Percentiles rank a stretch among this genome's conserved stretches.
Evolutionary conservation across 495 filamentous ascomycete genomes (phyloP).

Genomic region (Xylaria grammica): DNA sequence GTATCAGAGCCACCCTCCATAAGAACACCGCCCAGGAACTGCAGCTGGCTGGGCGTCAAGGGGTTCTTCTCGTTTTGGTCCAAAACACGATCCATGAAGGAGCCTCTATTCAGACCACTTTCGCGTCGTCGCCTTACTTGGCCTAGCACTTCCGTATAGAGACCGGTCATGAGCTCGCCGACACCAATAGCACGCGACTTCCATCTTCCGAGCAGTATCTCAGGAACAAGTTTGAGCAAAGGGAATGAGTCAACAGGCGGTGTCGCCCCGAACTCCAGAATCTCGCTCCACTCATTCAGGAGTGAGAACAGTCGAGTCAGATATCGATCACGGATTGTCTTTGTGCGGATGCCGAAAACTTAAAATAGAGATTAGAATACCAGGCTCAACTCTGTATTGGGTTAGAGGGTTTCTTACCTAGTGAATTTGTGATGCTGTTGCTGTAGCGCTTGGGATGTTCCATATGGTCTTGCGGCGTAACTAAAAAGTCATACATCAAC

Average conservation of each 20-base stretch:
- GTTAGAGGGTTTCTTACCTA: no score
- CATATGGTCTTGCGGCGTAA: conserved; percentile 48
- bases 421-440: conserved; percentile 50
- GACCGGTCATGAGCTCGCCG: conserved; percentile 44
- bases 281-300: conserved; percentile 54
- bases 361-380: no score
- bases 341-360: conserved; percentile 53
- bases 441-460: conserved; percentile 51
- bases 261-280: conserved; percentile 55
- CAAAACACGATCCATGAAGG: conserved; percentile 53
- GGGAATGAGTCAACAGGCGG: conserved; percentile 58
- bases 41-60: conserved; percentile 43
- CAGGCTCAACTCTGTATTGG: no score
- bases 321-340: conserved; percentile 29
- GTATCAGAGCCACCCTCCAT: conserved; percentile 60
- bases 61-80: conserved; percentile 47
- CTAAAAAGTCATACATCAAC: conserved; percentile 49
- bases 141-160: conserved; percentile 42
- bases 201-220: conserved; percentile 50
- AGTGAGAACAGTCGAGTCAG: conserved; percentile 50
- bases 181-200: conserved; percentile 40
- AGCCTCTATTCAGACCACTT: conserved; percentile 23
- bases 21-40: conserved; percentile 44
- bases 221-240: conserved; percentile 47
- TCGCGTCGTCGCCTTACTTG: conserved; percentile 27